Percentiles rank a stretch among this genome's conserved stretches.
Evolutionary conservation across 768 basidiomycete species (phyloP).

Genomic region (Boletus insuetus): DNA sequence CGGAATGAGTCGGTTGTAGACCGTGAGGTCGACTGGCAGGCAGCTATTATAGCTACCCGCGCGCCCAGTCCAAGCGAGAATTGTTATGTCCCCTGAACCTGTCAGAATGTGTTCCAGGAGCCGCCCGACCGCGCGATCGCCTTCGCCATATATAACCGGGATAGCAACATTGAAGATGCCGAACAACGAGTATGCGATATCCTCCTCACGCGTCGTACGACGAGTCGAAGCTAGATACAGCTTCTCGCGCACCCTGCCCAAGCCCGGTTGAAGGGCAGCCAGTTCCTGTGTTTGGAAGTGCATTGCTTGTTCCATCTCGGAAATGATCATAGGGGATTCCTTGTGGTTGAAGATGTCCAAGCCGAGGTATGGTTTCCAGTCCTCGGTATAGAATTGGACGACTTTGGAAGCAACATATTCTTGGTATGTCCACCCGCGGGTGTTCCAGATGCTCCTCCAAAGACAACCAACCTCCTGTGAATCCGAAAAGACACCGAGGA

Average conservation of each 20-base stretch:
- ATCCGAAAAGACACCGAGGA: neutral
- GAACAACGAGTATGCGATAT: slow-evolving; percentile 8
- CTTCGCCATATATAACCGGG: slow-evolving; percentile 8
- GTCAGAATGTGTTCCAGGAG: slow-evolving; percentile 7
- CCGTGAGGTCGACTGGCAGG: neutral
- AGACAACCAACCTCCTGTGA: neutral
- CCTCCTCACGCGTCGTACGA: neutral
- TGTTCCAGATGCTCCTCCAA: slow-evolving; percentile 6
- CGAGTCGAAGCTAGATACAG: slow-evolving; percentile 4
- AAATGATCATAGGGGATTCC: neutral
- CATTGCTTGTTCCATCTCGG: neutral
- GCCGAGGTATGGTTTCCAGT: slow-evolving; percentile 6
- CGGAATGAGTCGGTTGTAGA: neutral
- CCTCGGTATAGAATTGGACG: slow-evolving; percentile 9
- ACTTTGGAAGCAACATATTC: slow-evolving; percentile 2
- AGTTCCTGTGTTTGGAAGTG: neutral
- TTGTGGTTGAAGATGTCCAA: slow-evolving; percentile 4
- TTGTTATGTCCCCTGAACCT: neutral
- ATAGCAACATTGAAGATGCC: slow-evolving; percentile 7
- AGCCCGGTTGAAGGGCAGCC: neutral
- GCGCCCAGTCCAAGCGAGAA: slow-evolving; percentile 11
- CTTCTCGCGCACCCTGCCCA: slow-evolving; percentile 9
- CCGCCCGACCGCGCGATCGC: slow-evolving; percentile 2
- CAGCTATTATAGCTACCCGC: slow-evolving; percentile 1
- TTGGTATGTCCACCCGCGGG: slow-evolving; percentile 11